Conservation (phyloP, 179 eudicot genomes). For the Camellia oleifera region DNA sequence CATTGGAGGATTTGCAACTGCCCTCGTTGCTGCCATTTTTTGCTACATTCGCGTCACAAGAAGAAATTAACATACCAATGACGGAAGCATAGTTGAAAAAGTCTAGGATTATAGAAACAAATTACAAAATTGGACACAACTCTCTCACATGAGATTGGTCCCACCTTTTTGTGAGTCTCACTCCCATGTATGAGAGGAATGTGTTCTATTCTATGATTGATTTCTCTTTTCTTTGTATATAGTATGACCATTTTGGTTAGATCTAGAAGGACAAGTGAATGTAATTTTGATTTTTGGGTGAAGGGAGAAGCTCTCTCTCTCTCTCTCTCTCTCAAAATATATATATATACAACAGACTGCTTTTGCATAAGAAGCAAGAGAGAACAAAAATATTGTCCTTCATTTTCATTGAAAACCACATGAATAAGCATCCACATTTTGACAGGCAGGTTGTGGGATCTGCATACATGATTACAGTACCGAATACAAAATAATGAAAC, state of each 20-base stretch:
- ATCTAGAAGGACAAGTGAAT: neutral
- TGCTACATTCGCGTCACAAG: slow-evolving; percentile 43
- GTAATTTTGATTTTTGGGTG: too few relatives aligned
- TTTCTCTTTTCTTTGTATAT: too few relatives aligned
- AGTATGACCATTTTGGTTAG: neutral
- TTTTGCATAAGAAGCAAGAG: neutral
- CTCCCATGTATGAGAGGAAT: neutral
- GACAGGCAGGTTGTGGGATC: too few relatives aligned
- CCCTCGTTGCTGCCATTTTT: slow-evolving; percentile 37
- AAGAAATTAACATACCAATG: neutral
- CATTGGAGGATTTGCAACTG: slow-evolving; percentile 47
- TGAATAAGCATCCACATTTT: neutral
- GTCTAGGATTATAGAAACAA: too few relatives aligned
- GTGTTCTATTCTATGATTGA: neutral
- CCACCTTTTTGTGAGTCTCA: too few relatives aligned
- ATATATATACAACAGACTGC: neutral
- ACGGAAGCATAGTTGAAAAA: neutral
- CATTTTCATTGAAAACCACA: neutral
- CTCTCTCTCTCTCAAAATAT: too few relatives aligned
- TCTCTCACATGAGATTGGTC: too few relatives aligned
- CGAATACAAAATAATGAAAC: neutral
- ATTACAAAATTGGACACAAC: too few relatives aligned
- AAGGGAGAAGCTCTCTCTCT: too few relatives aligned
- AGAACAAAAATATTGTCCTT: neutral
- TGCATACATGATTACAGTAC: neutral